Conservation (phyloP, 345 rosid genomes). For the Syzygium jambos region DNA sequence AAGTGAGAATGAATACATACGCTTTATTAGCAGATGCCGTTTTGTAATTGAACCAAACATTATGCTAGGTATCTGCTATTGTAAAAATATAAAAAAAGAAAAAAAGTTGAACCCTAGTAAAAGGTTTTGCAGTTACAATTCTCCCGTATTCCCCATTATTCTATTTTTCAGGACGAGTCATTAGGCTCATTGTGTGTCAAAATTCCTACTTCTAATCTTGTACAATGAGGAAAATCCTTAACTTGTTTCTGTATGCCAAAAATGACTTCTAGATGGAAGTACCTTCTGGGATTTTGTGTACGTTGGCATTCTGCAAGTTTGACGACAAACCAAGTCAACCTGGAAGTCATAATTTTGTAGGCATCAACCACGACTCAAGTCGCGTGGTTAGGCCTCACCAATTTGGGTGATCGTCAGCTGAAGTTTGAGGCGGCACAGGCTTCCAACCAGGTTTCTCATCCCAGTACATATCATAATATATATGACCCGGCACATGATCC, state of each 20-base stretch:
- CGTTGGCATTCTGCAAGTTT: not conserved
- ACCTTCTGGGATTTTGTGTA: not conserved
- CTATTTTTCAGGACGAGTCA: not conserved
- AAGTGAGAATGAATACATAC: not conserved
- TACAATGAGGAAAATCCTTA: not conserved
- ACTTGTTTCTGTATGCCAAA: not conserved
- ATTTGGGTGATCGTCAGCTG: slow-evolving; percentile 74
- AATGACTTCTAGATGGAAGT: not conserved
- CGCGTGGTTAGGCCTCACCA: slow-evolving; percentile 18
- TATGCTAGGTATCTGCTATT: not conserved
- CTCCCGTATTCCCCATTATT: not conserved
- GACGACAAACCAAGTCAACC: not conserved
- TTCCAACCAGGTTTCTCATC: slow-evolving; percentile 95
- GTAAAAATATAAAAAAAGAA: not conserved
- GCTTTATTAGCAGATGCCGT: not conserved
- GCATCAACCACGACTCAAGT: not conserved
- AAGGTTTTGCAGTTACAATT: not conserved
- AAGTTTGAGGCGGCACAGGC: slow-evolving; percentile 67
- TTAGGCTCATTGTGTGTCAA: not conserved
- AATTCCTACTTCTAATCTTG: not conserved
- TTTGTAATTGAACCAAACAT: not conserved
- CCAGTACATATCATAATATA: slow-evolving; percentile 95
- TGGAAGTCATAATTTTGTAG: not conserved
- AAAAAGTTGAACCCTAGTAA: not conserved
- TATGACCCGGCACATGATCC: slow-evolving; percentile 74